Percentiles rank a stretch among this genome's conserved stretches.
phyloP scores from a whole-genome alignment of 106 monocot species.

The Platanthera guangdongensis region DNA sequence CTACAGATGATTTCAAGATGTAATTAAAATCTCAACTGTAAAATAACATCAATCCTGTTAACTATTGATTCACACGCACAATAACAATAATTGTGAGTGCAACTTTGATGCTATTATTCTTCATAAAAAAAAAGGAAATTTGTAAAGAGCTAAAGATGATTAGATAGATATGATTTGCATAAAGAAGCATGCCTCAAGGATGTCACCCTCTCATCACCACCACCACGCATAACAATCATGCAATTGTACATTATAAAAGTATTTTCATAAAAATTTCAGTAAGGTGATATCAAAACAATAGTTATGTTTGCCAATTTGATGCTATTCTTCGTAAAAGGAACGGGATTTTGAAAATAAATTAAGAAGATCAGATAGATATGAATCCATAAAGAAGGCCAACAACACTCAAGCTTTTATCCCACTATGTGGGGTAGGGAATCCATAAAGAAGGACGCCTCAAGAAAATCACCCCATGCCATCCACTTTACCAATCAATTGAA shows the following conservation, averaged over 20 bases:
- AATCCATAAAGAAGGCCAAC: background rate
- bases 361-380: background rate
- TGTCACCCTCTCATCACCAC: too few relatives aligned
- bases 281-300: background rate
- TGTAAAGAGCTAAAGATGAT: too few relatives aligned
- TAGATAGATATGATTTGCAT: too few relatives aligned
- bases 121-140: too few relatives aligned
- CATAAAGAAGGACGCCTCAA: background rate
- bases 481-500: background rate
- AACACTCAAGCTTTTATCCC: too few relatives aligned
- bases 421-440: too few relatives aligned
- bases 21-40: background rate
- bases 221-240: background rate
- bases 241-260: background rate
- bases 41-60: background rate
- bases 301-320: background rate
- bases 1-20: conserved; percentile 23
- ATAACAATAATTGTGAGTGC: too few relatives aligned
- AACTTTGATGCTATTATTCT: too few relatives aligned
- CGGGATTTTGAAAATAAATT: background rate
- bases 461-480: background rate
- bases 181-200: too few relatives aligned
- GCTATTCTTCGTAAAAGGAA: background rate
- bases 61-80: too few relatives aligned
- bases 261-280: background rate